Conservation (phyloP, 306 rosid genomes). For the Carpinus viminea region DNA sequence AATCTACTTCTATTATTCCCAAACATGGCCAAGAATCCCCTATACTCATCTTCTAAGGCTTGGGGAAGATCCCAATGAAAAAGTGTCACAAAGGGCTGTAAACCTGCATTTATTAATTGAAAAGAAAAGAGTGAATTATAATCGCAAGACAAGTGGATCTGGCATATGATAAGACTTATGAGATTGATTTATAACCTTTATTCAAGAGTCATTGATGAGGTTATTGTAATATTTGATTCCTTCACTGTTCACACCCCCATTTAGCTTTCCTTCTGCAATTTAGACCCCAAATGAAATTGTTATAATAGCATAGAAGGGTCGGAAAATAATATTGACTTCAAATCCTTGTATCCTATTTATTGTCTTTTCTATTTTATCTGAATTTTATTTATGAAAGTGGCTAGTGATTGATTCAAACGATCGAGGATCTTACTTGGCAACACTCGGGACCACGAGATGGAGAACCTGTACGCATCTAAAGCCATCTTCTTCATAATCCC, state of each 20-base stretch:
- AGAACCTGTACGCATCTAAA: constrained; percentile 1
- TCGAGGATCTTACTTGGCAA: not conserved
- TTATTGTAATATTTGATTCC: constrained; percentile 59
- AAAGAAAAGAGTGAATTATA: not conserved
- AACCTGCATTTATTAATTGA: constrained; percentile 16
- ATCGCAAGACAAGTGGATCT: not conserved
- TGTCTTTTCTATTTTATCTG: too few species aligned
- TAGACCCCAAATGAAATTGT: too few species aligned
- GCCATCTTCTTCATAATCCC: not conserved
- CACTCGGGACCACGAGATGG: constrained; percentile 4
- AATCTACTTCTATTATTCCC: too few species aligned
- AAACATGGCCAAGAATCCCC: constrained; percentile 49
- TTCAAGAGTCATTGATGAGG: constrained; percentile 17
- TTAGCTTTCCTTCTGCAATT: constrained; percentile 44
- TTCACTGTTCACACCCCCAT: constrained; percentile 55
- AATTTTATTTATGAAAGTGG: too few species aligned
- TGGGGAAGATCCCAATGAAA: constrained; percentile 54
- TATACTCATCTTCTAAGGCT: constrained; percentile 49
- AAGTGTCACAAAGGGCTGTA: constrained; percentile 51
- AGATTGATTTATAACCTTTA: not conserved
- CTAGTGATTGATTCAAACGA: not conserved
- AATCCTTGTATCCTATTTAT: too few species aligned
- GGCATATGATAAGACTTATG: too few species aligned
- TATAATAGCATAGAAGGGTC: not conserved
- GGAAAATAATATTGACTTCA: too few species aligned